Conservation (phyloP, 805 yeast species). For the Wickerhamomyces queroliae region DNA sequence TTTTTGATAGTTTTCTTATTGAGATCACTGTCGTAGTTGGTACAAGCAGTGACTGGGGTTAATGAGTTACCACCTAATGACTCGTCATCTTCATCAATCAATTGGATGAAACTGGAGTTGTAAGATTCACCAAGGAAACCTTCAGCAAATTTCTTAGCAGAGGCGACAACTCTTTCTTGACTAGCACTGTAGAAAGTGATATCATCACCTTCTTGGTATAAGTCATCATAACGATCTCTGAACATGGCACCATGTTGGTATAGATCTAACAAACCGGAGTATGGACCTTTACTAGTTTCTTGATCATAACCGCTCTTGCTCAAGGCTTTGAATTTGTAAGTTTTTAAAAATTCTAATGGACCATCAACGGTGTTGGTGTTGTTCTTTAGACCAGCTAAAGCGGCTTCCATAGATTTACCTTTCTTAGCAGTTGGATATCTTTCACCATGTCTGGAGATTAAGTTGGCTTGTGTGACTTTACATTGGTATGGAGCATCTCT, state of each 20-base stretch:
- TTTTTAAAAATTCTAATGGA: slow-evolving; percentile 23
- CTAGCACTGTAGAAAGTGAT: slow-evolving; percentile 52
- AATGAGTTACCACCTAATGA: slow-evolving; percentile 52
- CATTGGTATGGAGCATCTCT: slow-evolving; percentile 47
- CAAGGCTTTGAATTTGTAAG: slow-evolving; percentile 38
- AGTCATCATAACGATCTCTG: slow-evolving; percentile 41
- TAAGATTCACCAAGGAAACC: slow-evolving; percentile 40
- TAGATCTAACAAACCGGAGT: slow-evolving; percentile 47
- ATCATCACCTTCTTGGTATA: slow-evolving; percentile 30
- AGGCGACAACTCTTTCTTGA: slow-evolving; percentile 48
- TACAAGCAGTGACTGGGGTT: slow-evolving; percentile 39
- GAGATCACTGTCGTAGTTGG: slow-evolving; percentile 30
- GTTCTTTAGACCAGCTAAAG: slow-evolving; percentile 30
- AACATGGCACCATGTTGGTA: slow-evolving; percentile 42
- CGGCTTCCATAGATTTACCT: slow-evolving; percentile 13
- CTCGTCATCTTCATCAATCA: slow-evolving; percentile 38
- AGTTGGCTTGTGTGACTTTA: slow-evolving; percentile 46
- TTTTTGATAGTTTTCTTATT: slow-evolving; percentile 26
- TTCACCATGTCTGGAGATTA: slow-evolving; percentile 53
- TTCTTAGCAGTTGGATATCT: slow-evolving; percentile 36
- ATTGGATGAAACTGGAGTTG: slow-evolving; percentile 34
- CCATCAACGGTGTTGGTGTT: slow-evolving; percentile 16
- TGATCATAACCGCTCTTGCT: slow-evolving; percentile 38
- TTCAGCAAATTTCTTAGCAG: slow-evolving; percentile 49
- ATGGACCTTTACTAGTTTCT: slow-evolving; percentile 46